Conservation (phyloP, 2,329 filamentous ascomycete genomes). For the Helicocarpus griseus region DNA sequence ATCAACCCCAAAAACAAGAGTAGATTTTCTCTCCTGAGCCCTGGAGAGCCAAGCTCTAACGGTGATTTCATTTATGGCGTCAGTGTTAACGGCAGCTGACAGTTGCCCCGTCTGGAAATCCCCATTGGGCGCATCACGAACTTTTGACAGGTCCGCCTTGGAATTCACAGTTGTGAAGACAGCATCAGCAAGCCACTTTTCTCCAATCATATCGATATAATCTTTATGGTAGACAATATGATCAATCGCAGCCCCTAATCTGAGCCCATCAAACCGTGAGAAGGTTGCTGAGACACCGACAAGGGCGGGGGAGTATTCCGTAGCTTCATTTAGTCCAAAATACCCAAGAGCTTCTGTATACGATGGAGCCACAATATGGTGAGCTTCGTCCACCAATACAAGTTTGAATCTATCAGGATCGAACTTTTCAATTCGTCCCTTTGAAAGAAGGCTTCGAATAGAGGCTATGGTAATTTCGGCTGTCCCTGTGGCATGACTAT, state of each 20-base stretch:
- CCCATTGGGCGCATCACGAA: conserved; percentile 55
- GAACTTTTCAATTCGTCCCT: conserved; percentile 70
- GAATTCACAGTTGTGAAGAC: conserved; percentile 87
- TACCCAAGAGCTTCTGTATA: conserved; percentile 70
- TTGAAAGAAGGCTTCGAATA: conserved; percentile 71
- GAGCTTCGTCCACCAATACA: conserved; percentile 87
- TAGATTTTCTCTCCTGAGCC: conserved; percentile 65
- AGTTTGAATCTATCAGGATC: conserved; percentile 74
- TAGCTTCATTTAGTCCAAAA: conserved; percentile 57
- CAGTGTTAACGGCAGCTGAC: conserved; percentile 72
- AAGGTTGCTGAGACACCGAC: conserved; percentile 83
- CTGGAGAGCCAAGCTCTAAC: conserved; percentile 79
- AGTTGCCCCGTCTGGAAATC: conserved; percentile 76
- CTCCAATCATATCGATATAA: conserved; percentile 71
- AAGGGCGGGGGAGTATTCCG: conserved; percentile 50
- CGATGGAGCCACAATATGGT: conserved; percentile 80
- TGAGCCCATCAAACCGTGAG: conserved; percentile 72
- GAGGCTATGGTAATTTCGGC: conserved; percentile 94
- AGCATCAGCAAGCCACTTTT: conserved; percentile 87
- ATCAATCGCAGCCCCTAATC: conserved; percentile 75
- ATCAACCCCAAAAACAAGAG: conserved; percentile 90
- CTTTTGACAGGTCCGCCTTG: conserved; percentile 65
- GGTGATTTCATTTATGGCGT: conserved; percentile 69
- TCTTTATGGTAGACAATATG: conserved; percentile 93
- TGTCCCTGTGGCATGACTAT: conserved; percentile 60